Percentiles rank a stretch among this genome's conserved stretches.
Evolutionary conservation across 768 basidiomycete genomes (phyloP).

Genomic region (Pseudohyphozyma bogoriensis): DNA sequence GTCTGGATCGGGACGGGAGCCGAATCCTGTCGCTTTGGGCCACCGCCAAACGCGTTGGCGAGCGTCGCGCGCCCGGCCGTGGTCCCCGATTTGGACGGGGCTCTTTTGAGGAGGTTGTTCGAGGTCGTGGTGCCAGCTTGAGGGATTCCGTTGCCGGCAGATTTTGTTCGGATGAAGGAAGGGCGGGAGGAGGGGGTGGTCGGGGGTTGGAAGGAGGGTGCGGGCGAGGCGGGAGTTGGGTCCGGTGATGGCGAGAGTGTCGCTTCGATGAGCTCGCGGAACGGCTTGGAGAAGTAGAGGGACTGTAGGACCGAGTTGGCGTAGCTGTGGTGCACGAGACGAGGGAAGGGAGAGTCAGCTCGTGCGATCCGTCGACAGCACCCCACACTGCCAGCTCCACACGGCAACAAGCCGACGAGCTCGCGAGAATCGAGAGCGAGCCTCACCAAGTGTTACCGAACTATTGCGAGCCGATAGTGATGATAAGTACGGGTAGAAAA

Average conservation of each 20-base stretch:
- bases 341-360: background rate
- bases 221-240: background rate
- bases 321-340: conserved; percentile 48
- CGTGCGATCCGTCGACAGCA: background rate
- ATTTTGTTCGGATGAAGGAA: background rate
- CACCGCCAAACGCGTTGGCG: background rate
- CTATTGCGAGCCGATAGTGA: no score
- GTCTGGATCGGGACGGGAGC: background rate
- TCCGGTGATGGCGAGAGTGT: conserved; percentile 9
- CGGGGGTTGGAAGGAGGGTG: background rate
- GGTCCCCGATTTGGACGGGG: background rate
- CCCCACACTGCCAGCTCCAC: background rate
- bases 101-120: background rate
- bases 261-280: conserved; percentile 68
- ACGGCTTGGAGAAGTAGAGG: conserved; percentile 87
- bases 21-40: background rate
- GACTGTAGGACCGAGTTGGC: conserved; percentile 98
- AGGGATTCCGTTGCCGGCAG: conserved; percentile 1
- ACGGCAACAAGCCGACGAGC: background rate
- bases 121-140: background rate
- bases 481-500: background rate
- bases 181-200: background rate
- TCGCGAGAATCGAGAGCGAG: no score
- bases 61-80: background rate
- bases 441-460: conserved; percentile 91